phyloP scores from a whole-genome alignment of 257 asterid species.

The Phtheirospermum japonicum region DNA sequence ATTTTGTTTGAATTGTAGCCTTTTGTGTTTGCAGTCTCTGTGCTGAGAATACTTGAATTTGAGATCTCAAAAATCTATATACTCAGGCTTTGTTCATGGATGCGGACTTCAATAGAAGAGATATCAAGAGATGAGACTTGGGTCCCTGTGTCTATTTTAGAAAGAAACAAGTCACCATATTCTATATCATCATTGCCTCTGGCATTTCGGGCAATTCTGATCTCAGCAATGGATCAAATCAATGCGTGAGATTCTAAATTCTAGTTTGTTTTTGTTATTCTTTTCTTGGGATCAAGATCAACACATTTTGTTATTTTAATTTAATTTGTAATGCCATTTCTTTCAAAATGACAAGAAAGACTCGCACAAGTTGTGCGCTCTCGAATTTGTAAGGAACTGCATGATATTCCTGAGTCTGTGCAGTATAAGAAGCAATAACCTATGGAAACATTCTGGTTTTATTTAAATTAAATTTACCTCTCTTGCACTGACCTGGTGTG shows the following conservation, averaged over 20 bases:
- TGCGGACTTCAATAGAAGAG: slow-evolving; percentile 83
- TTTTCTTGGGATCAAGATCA: slow-evolving; percentile 7
- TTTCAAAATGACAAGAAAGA: not conserved
- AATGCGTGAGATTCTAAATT: slow-evolving; percentile 56
- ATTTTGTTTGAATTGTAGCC: slow-evolving; percentile 22
- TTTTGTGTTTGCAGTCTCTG: slow-evolving; percentile 56
- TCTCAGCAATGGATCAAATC: slow-evolving; percentile 85
- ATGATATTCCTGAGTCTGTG: slow-evolving; percentile 9
- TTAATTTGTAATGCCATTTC: not conserved
- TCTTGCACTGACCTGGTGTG: slow-evolving; percentile 15
- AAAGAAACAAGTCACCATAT: slow-evolving; percentile 92
- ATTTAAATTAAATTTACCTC: not conserved
- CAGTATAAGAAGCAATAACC: not conserved
- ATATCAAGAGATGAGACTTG: slow-evolving; percentile 87
- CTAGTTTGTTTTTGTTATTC: slow-evolving; percentile 5
- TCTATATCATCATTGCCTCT: slow-evolving; percentile 87
- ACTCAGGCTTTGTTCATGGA: slow-evolving; percentile 94
- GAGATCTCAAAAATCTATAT: slow-evolving; percentile 79
- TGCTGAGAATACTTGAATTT: slow-evolving; percentile 71
- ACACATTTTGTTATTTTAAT: slow-evolving; percentile 1
- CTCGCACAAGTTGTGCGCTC: not conserved
- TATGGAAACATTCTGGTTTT: not conserved
- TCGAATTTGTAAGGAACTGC: not conserved
- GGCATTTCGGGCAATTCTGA: slow-evolving; percentile 73
- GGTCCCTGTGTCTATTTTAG: slow-evolving; percentile 85